Conservation (phyloP, 345 rosid genomes). For the Bretschneidera sinensis region DNA sequence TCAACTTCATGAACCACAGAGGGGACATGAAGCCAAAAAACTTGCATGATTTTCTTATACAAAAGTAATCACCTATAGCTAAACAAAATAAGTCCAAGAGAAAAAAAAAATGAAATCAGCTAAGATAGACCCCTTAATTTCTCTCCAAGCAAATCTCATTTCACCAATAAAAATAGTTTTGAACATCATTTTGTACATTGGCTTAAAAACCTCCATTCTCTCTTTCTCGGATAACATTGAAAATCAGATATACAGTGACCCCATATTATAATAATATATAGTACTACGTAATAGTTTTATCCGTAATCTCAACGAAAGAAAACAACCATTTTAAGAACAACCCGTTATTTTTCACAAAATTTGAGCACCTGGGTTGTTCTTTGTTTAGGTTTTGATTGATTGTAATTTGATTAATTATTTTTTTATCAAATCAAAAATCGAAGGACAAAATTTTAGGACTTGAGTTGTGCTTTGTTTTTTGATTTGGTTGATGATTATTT, state of each 20-base stretch:
- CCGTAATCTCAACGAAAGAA: not conserved
- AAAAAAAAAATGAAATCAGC: too few relatives aligned
- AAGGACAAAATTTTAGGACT: not conserved
- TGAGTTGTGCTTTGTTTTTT: not conserved
- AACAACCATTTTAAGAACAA: constrained; percentile 1
- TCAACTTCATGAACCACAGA: too few relatives aligned
- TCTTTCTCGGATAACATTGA: constrained; percentile 36
- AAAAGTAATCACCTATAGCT: too few relatives aligned
- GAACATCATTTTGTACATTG: not conserved
- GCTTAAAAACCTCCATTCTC: constrained; percentile 17
- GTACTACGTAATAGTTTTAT: not conserved
- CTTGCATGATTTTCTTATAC: too few relatives aligned
- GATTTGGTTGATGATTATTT: not conserved
- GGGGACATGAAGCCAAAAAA: too few relatives aligned
- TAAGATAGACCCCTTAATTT: too few relatives aligned
- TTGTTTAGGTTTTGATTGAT: not conserved
- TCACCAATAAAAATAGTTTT: too few relatives aligned
- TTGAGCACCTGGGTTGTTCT: constrained; percentile 25
- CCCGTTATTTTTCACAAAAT: constrained; percentile 15
- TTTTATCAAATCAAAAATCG: not conserved
- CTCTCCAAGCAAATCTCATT: too few relatives aligned
- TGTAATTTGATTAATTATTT: not conserved
- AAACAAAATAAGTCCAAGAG: too few relatives aligned
- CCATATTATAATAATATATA: too few relatives aligned
- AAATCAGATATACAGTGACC: constrained; percentile 15